Base-by-base conservation (phyloP, 371 early-diverging fungal genomes). In the Lichtheimia corymbifera region DNA sequence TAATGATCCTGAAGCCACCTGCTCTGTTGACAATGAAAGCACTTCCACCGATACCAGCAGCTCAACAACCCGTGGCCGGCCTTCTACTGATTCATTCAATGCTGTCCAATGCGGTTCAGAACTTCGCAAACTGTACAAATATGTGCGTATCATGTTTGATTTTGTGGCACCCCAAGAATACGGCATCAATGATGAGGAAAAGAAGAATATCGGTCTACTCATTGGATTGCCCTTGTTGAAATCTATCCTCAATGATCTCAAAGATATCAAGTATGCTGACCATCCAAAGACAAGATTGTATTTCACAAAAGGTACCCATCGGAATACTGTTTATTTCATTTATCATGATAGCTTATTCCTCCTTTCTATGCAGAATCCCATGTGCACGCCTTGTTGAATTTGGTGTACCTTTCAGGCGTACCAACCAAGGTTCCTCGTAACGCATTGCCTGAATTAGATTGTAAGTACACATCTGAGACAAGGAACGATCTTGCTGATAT, bases 81-180 rank as follows among this genome's bases (percentile, higher is more conserved):
- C 35, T 51, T 61, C 57, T 7, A 60, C 58, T 7, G 59, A 61
- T 51, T 53, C 55, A 13, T 55, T 22, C 15, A 30, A 20, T 1
- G 62, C 64, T 28, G 15, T 61, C n/a, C 44, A 40, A n/a, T 35
- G 53, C 7, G 63, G 66, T 44, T 50, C 63, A 9, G 77, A 79
- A 49, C 64, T 88, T 14, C 79, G 78, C 50, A 78, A 85, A 28
- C 77, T 98, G n/a, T 97, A 94, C 76, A 75, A 83, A 42, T 84
- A 86, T 50, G 88, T 95, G 45, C 92, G 92, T 62, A 73, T 81
- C 30, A 77, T 98, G 68, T 97, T 96, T 82, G 96, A 97, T 72
- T 91, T 94, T 69, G 88, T 98, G 40, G 91, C 94, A 2, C 95
- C 96, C 4, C 84, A 89, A 58, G 98, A 98, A 67, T 98, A 92